These are phyloP conservation scores for Stemphylium beticola DNA, from an alignment of 2,329 filamentous ascomycete species.

Conservation along the genomic window DNA sequence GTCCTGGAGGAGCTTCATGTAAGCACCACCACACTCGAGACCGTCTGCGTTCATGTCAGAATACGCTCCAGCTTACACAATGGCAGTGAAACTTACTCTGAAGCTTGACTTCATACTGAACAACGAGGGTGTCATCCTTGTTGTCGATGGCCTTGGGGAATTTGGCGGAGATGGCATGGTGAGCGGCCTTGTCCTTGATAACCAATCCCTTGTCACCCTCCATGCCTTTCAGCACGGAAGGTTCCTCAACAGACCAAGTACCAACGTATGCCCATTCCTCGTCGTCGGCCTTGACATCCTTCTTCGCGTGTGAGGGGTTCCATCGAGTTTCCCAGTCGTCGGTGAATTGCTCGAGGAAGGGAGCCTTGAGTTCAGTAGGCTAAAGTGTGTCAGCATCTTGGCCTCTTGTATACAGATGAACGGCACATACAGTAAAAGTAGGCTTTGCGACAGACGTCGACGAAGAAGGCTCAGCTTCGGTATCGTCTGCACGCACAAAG, in stretches of 20 bases:
- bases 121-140: constrained; percentile 95
- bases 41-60: constrained; percentile 67
- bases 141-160: constrained; percentile 96
- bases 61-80: neutral
- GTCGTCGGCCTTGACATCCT: constrained; percentile 79
- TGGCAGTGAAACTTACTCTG: constrained; percentile 72
- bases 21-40: constrained; percentile 96
- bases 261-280: constrained; percentile 96
- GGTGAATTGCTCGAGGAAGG: constrained; percentile 98
- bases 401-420: neutral
- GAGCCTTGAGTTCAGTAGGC: constrained; percentile 87
- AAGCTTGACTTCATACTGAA: constrained; percentile 99
- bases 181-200: constrained; percentile 95
- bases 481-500: constrained; percentile 71
- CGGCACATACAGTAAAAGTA: constrained; percentile 80
- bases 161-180: constrained; percentile 99
- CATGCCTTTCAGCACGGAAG: constrained; percentile 85
- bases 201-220: constrained; percentile 96
- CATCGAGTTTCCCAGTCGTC: constrained; percentile 93
- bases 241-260: constrained; percentile 97
- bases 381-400: constrained; percentile 52
- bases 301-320: constrained; percentile 96
- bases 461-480: constrained; percentile 60
- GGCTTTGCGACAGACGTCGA: constrained; percentile 70
- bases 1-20: constrained; percentile 98